Percentiles rank a stretch among this genome's conserved stretches.
phyloP scores from a whole-genome alignment of 2,329 filamentous ascomycete genomes.

The Trematosphaeria pertusa region DNA sequence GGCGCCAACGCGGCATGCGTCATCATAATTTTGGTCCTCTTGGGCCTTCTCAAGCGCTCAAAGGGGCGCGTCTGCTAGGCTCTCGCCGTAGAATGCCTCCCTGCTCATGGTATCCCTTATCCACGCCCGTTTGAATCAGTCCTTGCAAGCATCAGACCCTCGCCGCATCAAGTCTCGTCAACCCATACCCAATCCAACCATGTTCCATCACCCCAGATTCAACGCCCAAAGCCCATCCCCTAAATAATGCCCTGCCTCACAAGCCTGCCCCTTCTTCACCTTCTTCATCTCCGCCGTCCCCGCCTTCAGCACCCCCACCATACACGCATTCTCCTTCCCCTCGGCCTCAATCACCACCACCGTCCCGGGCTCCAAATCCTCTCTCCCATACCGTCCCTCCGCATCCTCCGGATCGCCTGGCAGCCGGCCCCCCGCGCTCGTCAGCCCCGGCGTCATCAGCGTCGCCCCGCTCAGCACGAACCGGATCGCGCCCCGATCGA shows the following conservation, averaged over 20 bases:
- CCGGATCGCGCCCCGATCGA: constrained; percentile 94
- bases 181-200: too few species aligned
- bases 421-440: constrained; percentile 79
- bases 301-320: constrained; percentile 82
- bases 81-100: too few species aligned
- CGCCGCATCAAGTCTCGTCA: too few species aligned
- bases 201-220: constrained; percentile 58
- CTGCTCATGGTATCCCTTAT: too few species aligned
- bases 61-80: too few species aligned
- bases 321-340: constrained; percentile 90
- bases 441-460: constrained; percentile 94
- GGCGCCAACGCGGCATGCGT: too few species aligned
- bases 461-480: constrained; percentile 94
- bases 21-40: too few species aligned
- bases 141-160: too few species aligned
- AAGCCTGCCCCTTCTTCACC: constrained; percentile 91
- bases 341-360: constrained; percentile 91
- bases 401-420: constrained; percentile 61
- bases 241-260: constrained; percentile 91
- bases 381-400: constrained; percentile 57
- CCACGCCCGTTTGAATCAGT: too few species aligned
- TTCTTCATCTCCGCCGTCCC: constrained; percentile 92
- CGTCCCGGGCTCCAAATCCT: constrained; percentile 79
- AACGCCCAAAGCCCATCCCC: constrained; percentile 93
- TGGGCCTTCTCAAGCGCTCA: too few species aligned